Evolutionary conservation across 2,329 filamentous ascomycete genomes (phyloP).

Genomic region (Gliomastix tumulicola): DNA sequence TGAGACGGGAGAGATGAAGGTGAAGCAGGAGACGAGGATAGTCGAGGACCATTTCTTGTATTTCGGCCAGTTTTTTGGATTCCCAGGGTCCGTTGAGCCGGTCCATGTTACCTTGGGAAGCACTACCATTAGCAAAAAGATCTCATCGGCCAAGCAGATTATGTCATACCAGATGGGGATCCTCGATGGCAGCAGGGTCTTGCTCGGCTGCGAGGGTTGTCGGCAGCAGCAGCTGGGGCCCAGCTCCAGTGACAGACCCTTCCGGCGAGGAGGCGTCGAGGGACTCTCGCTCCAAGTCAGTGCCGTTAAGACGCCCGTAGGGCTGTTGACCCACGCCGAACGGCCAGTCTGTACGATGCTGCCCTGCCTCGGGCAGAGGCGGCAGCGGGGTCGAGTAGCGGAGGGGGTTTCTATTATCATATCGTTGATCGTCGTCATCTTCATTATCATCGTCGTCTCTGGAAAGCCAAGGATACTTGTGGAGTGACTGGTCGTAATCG

Average conservation of each 20-base stretch:
- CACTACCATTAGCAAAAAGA: too few relatives aligned
- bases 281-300: not conserved
- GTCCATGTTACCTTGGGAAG: conserved; percentile 36
- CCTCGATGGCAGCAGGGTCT: conserved; percentile 5
- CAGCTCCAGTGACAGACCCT: too few relatives aligned
- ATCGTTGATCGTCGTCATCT: too few relatives aligned
- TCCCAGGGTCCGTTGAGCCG: conserved; percentile 30
- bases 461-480: conserved; percentile 20
- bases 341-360: too few relatives aligned
- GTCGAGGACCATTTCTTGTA: conserved; percentile 24
- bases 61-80: conserved; percentile 39
- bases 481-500: conserved; percentile 18
- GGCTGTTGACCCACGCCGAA: too few relatives aligned
- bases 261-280: too few relatives aligned
- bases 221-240: too few relatives aligned
- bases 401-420: too few relatives aligned
- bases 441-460: not conserved
- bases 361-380: too few relatives aligned
- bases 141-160: too few relatives aligned
- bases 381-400: too few relatives aligned
- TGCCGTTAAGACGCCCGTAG: not conserved
- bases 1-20: conserved; percentile 49
- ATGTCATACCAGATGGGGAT: conserved; percentile 12
- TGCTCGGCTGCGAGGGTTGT: too few relatives aligned
- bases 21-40: conserved; percentile 28